These are phyloP conservation scores for Calonectria pseudoreteaudii DNA, from an alignment of 2,329 filamentous ascomycete species.

Conservation along the genomic window DNA sequence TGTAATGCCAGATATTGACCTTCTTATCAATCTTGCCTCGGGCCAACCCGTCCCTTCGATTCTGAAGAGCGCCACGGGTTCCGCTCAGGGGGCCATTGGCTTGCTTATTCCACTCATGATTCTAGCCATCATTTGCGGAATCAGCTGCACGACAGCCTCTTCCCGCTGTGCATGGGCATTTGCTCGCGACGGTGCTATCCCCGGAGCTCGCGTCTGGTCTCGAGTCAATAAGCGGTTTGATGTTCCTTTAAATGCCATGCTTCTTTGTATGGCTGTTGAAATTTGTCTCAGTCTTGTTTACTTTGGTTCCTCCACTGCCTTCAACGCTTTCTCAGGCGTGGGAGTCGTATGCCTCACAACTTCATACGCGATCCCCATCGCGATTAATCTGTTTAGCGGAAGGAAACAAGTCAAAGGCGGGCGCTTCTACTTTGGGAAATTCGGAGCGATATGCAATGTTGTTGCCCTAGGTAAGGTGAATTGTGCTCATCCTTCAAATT, in stretches of 20 bases:
- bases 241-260: constrained; percentile 76
- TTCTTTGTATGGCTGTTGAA: constrained; percentile 74
- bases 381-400: constrained; percentile 69
- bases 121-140: constrained; percentile 73
- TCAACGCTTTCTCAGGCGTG: constrained; percentile 76
- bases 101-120: constrained; percentile 73
- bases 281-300: constrained; percentile 73
- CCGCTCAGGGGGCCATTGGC: constrained; percentile 68
- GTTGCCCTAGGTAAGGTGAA: constrained; percentile 64
- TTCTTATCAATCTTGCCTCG: background rate
- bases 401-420: constrained; percentile 67
- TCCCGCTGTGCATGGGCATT: constrained; percentile 77
- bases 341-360: constrained; percentile 76
- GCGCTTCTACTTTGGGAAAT: constrained; percentile 68
- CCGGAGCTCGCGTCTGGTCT: constrained; percentile 70
- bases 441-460: constrained; percentile 72
- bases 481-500: too few species aligned
- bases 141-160: constrained; percentile 74
- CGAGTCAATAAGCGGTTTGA: constrained; percentile 69
- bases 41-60: background rate
- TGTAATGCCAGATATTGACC: constrained; percentile 71
- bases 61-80: constrained; percentile 63
- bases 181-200: constrained; percentile 75
- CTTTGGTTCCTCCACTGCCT: constrained; percentile 75
- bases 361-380: constrained; percentile 74